Evolutionary conservation across 2,329 filamentous ascomycete species (phyloP).

Genomic region (Tolypocladium pustulatum): DNA sequence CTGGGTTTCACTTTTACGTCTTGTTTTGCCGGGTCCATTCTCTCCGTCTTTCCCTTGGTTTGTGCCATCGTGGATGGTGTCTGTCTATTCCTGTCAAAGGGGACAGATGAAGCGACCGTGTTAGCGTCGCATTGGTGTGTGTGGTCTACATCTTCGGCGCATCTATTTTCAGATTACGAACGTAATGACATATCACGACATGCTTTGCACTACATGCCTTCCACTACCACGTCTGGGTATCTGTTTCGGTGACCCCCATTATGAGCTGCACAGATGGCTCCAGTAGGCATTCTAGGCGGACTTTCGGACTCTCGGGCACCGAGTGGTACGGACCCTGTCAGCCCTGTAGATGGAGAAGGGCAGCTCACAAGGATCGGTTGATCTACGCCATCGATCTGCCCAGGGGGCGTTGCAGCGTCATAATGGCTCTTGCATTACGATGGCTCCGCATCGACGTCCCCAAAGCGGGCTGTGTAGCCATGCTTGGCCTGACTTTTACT

Average conservation of each 20-base stretch:
- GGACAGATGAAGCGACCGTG: not conserved
- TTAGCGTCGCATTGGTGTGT: not conserved
- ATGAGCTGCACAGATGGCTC: no score
- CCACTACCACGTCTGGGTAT: no score
- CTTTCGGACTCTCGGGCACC: not conserved
- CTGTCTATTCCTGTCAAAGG: not conserved
- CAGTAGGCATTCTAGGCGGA: not conserved
- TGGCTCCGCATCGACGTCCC: not conserved
- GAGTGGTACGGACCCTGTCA: not conserved
- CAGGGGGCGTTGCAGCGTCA: not conserved
- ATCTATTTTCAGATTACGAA: not conserved
- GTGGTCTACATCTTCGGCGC: not conserved
- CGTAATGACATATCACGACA: not conserved
- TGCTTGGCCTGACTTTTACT: not conserved
- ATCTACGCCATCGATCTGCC: not conserved
- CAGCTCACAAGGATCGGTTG: not conserved
- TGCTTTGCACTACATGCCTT: no score
- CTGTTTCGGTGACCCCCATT: no score
- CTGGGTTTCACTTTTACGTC: not conserved
- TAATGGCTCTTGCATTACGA: not conserved
- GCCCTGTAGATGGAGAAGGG: not conserved
- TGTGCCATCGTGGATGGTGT: not conserved
- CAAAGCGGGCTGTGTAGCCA: not conserved
- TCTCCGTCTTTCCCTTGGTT: not conserved
- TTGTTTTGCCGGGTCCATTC: not conserved